Evolutionary conservation across 2,329 filamentous ascomycete species (phyloP).

Genomic region (Truncatella angustata): DNA sequence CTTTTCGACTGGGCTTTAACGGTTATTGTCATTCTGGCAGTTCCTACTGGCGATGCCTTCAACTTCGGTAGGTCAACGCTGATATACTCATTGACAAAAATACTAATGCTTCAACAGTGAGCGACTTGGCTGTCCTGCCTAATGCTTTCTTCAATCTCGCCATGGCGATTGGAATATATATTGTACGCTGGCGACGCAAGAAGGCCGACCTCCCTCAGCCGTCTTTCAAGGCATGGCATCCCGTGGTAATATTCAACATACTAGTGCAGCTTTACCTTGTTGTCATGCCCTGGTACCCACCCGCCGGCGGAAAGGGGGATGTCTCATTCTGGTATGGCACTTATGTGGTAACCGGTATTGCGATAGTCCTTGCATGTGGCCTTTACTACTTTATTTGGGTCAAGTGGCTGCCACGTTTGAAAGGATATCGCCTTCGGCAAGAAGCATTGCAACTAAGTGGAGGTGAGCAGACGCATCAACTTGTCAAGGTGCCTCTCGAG

Average conservation of each 20-base stretch:
- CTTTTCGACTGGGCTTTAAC: constrained; percentile 56
- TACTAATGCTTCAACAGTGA: background rate
- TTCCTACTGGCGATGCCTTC: constrained; percentile 64
- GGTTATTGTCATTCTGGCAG: constrained; percentile 57
- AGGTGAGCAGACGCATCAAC: constrained; percentile 42
- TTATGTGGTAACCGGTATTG: constrained; percentile 49
- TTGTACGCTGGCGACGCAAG: constrained; percentile 11
- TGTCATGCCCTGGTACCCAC: constrained; percentile 56
- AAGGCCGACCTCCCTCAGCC: constrained; percentile 25
- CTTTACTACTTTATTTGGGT: constrained; percentile 51
- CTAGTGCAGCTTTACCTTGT: constrained; percentile 46
- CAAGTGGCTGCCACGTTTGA: constrained; percentile 38
- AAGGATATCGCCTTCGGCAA: constrained; percentile 45
- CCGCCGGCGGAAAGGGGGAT: constrained; percentile 44
- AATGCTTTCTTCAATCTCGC: constrained; percentile 5
- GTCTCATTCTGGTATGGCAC: constrained; percentile 59
- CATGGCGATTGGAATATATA: too few species aligned
- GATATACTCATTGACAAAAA: background rate
- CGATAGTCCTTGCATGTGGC: constrained; percentile 36
- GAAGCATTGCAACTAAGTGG: constrained; percentile 42
- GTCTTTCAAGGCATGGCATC: constrained; percentile 44
- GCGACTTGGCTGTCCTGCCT: constrained; percentile 9
- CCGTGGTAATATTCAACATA: constrained; percentile 44
- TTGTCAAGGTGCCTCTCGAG: constrained; percentile 43
- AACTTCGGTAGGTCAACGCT: constrained; percentile 46